Evolutionary conservation across 2,329 filamentous ascomycete genomes (phyloP).

Genomic region (Neospermospora avenae): DNA sequence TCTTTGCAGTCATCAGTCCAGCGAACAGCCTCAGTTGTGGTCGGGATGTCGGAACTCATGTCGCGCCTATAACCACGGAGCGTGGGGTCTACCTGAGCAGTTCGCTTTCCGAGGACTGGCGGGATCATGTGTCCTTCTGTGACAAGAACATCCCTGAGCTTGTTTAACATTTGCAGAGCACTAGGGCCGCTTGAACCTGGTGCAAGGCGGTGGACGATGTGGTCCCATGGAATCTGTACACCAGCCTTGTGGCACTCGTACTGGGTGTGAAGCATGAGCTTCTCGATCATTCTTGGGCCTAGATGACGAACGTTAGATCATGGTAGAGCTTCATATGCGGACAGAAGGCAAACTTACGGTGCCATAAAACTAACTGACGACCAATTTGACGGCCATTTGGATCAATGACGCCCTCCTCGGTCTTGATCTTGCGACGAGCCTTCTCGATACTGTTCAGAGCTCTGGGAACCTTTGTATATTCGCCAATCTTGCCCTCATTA

Average conservation of each 20-base stretch:
- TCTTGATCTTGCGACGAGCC: conserved; percentile 1
- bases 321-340: neutral
- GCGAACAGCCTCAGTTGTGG: conserved; percentile 11
- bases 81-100: neutral
- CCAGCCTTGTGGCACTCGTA: conserved; percentile 37
- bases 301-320: neutral
- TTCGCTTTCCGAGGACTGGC: conserved; percentile 25
- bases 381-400: conserved; percentile 37
- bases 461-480: neutral
- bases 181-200: conserved; percentile 27
- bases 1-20: conserved; percentile 27
- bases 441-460: conserved; percentile 10
- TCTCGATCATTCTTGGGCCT: conserved; percentile 47
- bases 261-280: conserved; percentile 41
- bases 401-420: conserved; percentile 3
- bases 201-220: conserved; percentile 26
- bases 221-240: conserved; percentile 28
- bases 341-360: conserved; percentile 36
- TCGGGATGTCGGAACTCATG: conserved; percentile 5
- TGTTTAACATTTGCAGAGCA: conserved; percentile 27
- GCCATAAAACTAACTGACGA: conserved; percentile 43
- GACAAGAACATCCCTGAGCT: conserved; percentile 25
- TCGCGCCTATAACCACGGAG: conserved; percentile 31
- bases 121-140: conserved; percentile 33
- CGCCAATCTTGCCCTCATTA: neutral